Evolutionary conservation across 1,284 basidiomycete species (phyloP).

Genomic region (Macrocystidia cucumis): DNA sequence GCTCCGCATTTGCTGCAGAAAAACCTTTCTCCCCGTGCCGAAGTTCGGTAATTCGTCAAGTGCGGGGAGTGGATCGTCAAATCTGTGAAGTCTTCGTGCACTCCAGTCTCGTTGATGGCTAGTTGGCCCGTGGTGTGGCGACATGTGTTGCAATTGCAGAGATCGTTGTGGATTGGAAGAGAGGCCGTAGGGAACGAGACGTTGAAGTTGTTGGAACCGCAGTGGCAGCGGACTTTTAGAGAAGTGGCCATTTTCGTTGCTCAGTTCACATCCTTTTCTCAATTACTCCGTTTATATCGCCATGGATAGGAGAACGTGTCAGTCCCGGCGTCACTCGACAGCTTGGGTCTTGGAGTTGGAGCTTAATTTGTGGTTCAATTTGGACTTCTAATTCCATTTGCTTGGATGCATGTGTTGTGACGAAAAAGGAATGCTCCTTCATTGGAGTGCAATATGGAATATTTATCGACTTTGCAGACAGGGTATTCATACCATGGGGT

Average conservation of each 20-base stretch:
- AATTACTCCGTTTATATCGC: background rate
- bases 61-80: slow-evolving; percentile 1
- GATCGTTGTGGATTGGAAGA: slow-evolving; percentile 2
- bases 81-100: too few species aligned
- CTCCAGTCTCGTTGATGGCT: slow-evolving; percentile 4
- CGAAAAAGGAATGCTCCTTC: too few species aligned
- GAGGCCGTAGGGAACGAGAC: background rate
- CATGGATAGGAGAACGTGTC: background rate
- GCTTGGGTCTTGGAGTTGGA: too few species aligned
- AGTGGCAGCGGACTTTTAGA: slow-evolving; percentile 4
- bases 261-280: slow-evolving; percentile 1
- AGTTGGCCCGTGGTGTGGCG: slow-evolving; percentile 6
- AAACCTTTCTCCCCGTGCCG: slow-evolving; percentile 1
- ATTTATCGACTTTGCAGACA: too few species aligned
- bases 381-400: too few species aligned
- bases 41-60: background rate
- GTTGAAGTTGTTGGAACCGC: slow-evolving; percentile 3
- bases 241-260: slow-evolving; percentile 1
- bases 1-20: slow-evolving; percentile 5
- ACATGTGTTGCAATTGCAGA: slow-evolving; percentile 6
- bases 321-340: slow-evolving; percentile 2
- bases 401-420: too few species aligned
- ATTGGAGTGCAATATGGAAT: too few species aligned
- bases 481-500: slow-evolving; percentile 2
- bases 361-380: too few species aligned